A percentile compares a stretch with the other conserved stretches of the same genome.
Conservation (phyloP, 2,329 filamentous ascomycete genomes). For the Cladorrhinum sp. region DNA sequence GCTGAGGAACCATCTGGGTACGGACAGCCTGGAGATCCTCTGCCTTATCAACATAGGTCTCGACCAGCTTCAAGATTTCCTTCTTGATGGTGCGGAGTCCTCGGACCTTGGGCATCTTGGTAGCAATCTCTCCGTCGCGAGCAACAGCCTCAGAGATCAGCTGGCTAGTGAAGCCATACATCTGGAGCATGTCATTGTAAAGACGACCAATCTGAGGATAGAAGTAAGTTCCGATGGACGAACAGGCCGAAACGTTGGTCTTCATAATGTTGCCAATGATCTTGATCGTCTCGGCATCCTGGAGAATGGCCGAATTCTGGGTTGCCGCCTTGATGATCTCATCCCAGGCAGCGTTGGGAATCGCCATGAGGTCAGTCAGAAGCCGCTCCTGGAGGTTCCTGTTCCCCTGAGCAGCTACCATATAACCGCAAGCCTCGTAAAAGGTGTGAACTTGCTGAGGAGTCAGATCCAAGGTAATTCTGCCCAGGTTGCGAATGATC, state of each 20-base stretch:
- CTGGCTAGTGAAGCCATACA: constrained; percentile 96
- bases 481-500: constrained; percentile 91
- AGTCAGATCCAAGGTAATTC: constrained; percentile 91
- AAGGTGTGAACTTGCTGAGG: constrained; percentile 98
- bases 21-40: constrained; percentile 94
- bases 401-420: constrained; percentile 97
- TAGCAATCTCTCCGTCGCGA: constrained; percentile 84
- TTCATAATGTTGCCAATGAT: constrained; percentile 99
- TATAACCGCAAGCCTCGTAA: constrained; percentile 97
- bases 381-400: constrained; percentile 90
- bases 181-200: constrained; percentile 97
- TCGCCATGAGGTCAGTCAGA: constrained; percentile 85
- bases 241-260: constrained; percentile 98
- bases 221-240: constrained; percentile 94
- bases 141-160: constrained; percentile 92
- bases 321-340: constrained; percentile 88
- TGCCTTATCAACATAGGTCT: constrained; percentile 96
- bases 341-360: constrained; percentile 94
- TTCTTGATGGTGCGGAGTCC: constrained; percentile 98
- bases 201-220: constrained; percentile 97
- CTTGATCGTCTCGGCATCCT: constrained; percentile 95
- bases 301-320: constrained; percentile 77
- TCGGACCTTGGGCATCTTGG: constrained; percentile 95
- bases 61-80: constrained; percentile 96
- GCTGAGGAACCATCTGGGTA: constrained; percentile 89